phyloP scores from a whole-genome alignment of 148 eudicot species.

The Cornus suecica region DNA sequence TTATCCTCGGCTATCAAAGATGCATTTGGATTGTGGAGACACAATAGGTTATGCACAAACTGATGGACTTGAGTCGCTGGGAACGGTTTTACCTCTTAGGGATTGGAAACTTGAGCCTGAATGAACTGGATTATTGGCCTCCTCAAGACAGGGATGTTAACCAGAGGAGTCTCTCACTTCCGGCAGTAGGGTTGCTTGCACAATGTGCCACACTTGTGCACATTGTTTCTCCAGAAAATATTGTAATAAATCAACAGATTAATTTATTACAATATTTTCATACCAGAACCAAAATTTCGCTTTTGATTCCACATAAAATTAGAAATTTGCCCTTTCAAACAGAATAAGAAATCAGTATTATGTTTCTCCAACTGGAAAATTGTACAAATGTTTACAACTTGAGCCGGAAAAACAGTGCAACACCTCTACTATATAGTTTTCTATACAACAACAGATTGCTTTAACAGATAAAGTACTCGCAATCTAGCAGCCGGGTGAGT shows the following conservation, averaged over 20 bases:
- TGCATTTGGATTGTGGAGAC: constrained; percentile 68
- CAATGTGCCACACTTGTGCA: constrained; percentile 48
- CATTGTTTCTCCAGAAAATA: too few species aligned
- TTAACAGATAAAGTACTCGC: constrained; percentile 52
- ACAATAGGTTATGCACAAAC: constrained; percentile 72
- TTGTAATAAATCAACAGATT: too few species aligned
- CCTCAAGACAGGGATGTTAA: constrained; percentile 95
- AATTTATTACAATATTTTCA: background rate
- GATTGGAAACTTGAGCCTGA: constrained; percentile 41
- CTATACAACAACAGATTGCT: background rate
- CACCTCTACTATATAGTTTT: background rate
- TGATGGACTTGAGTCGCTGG: constrained; percentile 82
- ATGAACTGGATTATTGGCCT: constrained; percentile 94
- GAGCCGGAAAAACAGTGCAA: background rate
- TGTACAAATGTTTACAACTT: background rate
- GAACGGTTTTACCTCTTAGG: constrained; percentile 74
- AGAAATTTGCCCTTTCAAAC: background rate
- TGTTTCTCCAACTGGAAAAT: background rate
- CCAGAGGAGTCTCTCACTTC: constrained; percentile 78
- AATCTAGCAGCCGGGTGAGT: constrained; percentile 58
- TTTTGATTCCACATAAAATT: background rate
- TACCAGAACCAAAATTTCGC: background rate
- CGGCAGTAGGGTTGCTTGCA: constrained; percentile 66
- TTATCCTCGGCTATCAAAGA: constrained; percentile 49
- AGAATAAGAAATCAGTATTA: background rate